These are phyloP conservation scores for Penicillium sp. DNA, from an alignment of 2,329 filamentous ascomycete species.

Conservation along the genomic window DNA sequence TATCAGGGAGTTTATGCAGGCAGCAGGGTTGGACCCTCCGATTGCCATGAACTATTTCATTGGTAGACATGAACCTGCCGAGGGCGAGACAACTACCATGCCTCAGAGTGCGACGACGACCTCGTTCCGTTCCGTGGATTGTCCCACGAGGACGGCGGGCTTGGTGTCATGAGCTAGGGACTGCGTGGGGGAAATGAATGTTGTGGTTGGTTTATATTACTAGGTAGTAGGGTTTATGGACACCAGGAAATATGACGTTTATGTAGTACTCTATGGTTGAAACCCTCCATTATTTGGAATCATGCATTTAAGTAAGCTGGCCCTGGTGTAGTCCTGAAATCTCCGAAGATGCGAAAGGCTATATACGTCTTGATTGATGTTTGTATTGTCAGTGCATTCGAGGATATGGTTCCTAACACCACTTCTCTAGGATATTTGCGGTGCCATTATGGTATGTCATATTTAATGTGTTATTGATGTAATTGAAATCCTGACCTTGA, in stretches of 20 bases:
- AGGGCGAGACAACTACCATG: constrained; percentile 6
- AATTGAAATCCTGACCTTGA: neutral
- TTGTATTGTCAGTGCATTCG: fast-evolving
- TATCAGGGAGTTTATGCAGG: constrained; percentile 34
- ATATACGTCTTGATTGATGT: too few relatives aligned
- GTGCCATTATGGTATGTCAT: neutral
- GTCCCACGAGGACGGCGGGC: neutral
- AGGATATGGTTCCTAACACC: neutral
- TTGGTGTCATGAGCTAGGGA: neutral
- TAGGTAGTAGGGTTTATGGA: too few relatives aligned
- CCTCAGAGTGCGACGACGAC: constrained; percentile 20
- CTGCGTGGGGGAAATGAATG: neutral
- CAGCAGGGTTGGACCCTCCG: constrained; percentile 30
- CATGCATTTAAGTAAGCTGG: neutral
- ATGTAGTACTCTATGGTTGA: too few relatives aligned
- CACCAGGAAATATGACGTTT: neutral
- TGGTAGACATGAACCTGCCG: constrained; percentile 32
- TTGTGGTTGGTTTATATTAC: neutral
- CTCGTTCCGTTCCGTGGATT: constrained; percentile 19
- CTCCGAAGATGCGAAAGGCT: too few relatives aligned
- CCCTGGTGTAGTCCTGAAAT: neutral
- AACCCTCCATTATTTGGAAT: neutral
- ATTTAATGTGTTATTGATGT: neutral
- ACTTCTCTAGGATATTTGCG: neutral
- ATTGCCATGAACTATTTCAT: constrained; percentile 43